Evolutionary conservation across 2,329 filamentous ascomycete species (phyloP).

Genomic region (Thielaviopsis musarum): DNA sequence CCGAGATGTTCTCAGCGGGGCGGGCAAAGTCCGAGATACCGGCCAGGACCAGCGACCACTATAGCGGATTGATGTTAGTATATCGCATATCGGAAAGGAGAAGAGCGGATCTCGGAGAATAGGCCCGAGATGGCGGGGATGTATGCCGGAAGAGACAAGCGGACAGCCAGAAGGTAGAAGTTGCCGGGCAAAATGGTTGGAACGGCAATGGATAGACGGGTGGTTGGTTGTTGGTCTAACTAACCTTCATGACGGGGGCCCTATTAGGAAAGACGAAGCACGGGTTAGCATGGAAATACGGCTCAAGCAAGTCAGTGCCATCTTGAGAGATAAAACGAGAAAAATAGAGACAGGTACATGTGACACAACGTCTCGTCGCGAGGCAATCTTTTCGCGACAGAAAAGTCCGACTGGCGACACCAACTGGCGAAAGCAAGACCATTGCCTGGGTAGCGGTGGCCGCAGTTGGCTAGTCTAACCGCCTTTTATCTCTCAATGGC

Average conservation of each 20-base stretch:
- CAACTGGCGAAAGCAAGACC: neutral
- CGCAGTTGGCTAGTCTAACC: too few species aligned
- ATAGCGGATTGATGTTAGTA: neutral
- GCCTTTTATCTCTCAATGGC: too few species aligned
- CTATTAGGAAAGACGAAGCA: constrained; percentile 25
- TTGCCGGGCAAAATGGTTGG: neutral
- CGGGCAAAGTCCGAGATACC: constrained; percentile 84
- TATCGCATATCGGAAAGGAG: neutral
- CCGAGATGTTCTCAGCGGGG: constrained; percentile 78
- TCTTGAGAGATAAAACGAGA: neutral
- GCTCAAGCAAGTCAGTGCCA: neutral
- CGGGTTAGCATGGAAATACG: constrained; percentile 14
- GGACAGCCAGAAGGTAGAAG: neutral
- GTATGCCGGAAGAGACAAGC: neutral
- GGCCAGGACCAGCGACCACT: constrained; percentile 87
- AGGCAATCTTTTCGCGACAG: neutral
- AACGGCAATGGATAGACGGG: neutral
- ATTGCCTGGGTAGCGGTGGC: neutral
- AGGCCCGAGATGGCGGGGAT: neutral
- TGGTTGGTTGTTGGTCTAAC: neutral
- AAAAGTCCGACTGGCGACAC: neutral
- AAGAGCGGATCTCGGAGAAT: neutral
- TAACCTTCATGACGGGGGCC: constrained; percentile 82
- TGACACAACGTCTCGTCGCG: constrained; percentile 4
- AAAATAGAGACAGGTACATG: neutral